phyloP scores from a whole-genome alignment of 345 rosid genomes.

The Toxicodendron radicans region DNA sequence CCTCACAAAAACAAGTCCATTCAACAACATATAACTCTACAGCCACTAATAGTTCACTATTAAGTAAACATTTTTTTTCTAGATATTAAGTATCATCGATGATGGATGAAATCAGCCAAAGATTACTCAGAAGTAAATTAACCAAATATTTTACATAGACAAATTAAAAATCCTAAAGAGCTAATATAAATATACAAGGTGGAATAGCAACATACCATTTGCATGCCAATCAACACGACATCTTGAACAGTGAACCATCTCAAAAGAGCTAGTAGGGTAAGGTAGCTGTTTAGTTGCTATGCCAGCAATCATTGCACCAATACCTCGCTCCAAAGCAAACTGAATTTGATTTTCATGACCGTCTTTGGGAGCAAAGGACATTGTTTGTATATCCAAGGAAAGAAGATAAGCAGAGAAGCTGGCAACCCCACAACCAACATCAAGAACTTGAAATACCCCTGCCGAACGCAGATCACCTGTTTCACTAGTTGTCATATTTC shows the following conservation, averaged over 20 bases:
- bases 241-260: constrained; percentile 97
- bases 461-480: constrained; percentile 82
- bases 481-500: constrained; percentile 71
- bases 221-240: constrained; percentile 97
- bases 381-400: constrained; percentile 75
- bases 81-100: constrained; percentile 2
- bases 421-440: constrained; percentile 98
- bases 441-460: constrained; percentile 85
- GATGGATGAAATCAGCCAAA: not conserved
- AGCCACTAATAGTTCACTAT: not conserved
- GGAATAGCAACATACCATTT: constrained; percentile 58
- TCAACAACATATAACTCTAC: not conserved
- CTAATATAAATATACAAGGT: not conserved
- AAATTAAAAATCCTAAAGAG: not conserved
- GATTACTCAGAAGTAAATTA: not conserved
- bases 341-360: constrained; percentile 97
- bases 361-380: constrained; percentile 98
- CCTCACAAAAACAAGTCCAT: not conserved
- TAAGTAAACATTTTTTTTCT: not conserved
- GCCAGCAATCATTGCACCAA: constrained; percentile 84
- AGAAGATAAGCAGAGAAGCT: constrained; percentile 95
- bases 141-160: not conserved
- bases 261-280: constrained; percentile 85
- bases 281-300: constrained; percentile 84
- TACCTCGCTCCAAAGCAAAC: constrained; percentile 93